Evolutionary conservation across 2,329 filamentous ascomycete genomes (phyloP).

Genomic region (Fusarium nematophilum): DNA sequence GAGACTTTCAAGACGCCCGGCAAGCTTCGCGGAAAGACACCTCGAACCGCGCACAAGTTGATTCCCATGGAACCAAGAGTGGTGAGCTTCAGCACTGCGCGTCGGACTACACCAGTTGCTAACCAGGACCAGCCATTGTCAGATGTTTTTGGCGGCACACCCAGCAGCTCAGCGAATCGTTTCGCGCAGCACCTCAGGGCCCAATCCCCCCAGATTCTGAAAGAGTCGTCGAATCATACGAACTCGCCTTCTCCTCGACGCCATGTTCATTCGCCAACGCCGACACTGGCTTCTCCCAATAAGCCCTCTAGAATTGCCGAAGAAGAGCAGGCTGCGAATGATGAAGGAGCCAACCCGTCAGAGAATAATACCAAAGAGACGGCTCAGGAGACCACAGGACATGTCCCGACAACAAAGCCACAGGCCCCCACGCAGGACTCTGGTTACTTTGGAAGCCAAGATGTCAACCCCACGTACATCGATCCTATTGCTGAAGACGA

Average conservation of each 20-base stretch:
- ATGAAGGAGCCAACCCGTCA: conserved; percentile 10
- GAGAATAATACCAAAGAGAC: conserved; percentile 26
- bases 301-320: conserved; percentile 7
- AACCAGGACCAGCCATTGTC: conserved; percentile 65
- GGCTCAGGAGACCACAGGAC: conserved; percentile 1
- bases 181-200: conserved; percentile 61
- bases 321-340: conserved; percentile 14
- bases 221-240: conserved; percentile 49
- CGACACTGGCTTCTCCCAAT: conserved; percentile 23
- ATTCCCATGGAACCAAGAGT: conserved; percentile 69
- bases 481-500: conserved; percentile 37
- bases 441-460: conserved; percentile 77
- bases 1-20: conserved; percentile 97
- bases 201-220: conserved; percentile 68
- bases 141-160: conserved; percentile 67
- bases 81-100: conserved; percentile 59
- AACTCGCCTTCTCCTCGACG: conserved; percentile 50
- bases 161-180: conserved; percentile 65
- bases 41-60: conserved; percentile 74
- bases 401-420: conserved; percentile 8
- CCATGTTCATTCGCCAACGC: conserved; percentile 48
- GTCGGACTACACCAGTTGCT: conserved; percentile 27
- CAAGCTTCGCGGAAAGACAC: conserved; percentile 84
- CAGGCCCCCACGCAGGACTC: conserved; percentile 63
- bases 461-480: conserved; percentile 44